Base-by-base conservation (phyloP, 2,329 filamentous ascomycete genomes). In the Aspergillus cejpii region DNA sequence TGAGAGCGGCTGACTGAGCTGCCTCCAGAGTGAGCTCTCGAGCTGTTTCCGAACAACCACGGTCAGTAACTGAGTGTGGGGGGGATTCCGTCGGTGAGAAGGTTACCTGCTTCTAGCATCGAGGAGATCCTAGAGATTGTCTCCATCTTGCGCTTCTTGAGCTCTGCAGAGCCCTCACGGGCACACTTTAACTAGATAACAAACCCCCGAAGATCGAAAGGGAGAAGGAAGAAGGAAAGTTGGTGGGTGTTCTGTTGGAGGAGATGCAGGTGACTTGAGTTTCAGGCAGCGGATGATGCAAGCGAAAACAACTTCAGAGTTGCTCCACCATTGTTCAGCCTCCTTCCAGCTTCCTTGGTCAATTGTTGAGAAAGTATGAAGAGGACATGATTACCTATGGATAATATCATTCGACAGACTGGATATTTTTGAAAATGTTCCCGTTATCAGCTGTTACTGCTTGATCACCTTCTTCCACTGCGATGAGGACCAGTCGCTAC, bases 21-120 rank as follows among this genome's bases (percentile, higher is more conserved):
- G 92, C 92, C 78, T 98, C 92, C 70, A 98, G 82, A 45, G 92
- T 98, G 64, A 98, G 83, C 71, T 97, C 92, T 70, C 92, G 85
- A 64, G 92, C 92, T 95, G 71, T 57, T 44, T 4, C 15, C 10
- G 31, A 34, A 8, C 23, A 24, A 41, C 47, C 47, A 53, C 49
- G 47, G 44, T 50, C 39, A 51, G 49, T 54, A 41, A 49, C 47
- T 36, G 40, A 34, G 36, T 27, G 41, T 39, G 42, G 29, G 42
- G 29, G 43, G 17, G 33, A 42, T 38, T 33, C 34, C 24, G 26
- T 17, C 14, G 19, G 39, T 11, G 21, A 21, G 27, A 33, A 39
- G 19, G n/a, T 61, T 77, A 94, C 91, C 89, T 71, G 86, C 92
- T 75, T 97, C 92, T 68, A 98, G 83, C 71, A 97, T 80, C 66